Conservation (phyloP, 2,329 filamentous ascomycete species). For the Aspergillus sp. region DNA sequence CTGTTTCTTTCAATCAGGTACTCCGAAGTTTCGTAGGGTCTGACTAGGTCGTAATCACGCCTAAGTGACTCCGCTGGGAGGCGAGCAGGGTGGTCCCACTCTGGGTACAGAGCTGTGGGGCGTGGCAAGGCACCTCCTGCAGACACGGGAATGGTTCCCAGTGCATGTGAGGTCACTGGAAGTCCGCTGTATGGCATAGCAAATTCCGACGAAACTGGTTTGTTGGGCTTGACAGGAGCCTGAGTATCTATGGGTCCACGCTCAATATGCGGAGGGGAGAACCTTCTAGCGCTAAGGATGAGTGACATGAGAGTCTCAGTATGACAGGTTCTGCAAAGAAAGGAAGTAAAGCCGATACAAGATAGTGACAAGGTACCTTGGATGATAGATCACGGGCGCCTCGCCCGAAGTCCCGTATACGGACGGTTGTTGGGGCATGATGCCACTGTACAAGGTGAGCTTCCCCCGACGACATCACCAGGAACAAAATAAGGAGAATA, state of each 20-base stretch:
- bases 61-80: constrained; percentile 34
- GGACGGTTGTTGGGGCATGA: constrained; percentile 32
- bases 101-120: constrained; percentile 33
- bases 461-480: constrained; percentile 7
- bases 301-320: constrained; percentile 19
- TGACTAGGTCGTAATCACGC: constrained; percentile 36
- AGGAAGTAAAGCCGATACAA: constrained; percentile 7
- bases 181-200: constrained; percentile 32
- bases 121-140: constrained; percentile 33
- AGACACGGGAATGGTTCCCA: constrained; percentile 33
- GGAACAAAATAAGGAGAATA: constrained; percentile 7
- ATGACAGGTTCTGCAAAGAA: constrained; percentile 13
- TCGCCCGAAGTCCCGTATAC: constrained; percentile 32
- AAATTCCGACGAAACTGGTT: constrained; percentile 31
- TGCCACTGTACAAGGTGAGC: constrained; percentile 31
- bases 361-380: constrained; percentile 34
- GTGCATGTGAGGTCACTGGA: constrained; percentile 30
- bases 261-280: constrained; percentile 31
- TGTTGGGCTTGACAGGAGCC: constrained; percentile 21
- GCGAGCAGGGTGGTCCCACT: constrained; percentile 37
- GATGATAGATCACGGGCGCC: constrained; percentile 37
- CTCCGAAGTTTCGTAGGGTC: constrained; percentile 36
- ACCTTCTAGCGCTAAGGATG: constrained; percentile 34
- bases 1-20: constrained; percentile 40
- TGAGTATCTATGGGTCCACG: constrained; percentile 33